Base-by-base conservation (phyloP, 228 moss, liverwort and hornwort species). In the Sphagnum fallax region DNA sequence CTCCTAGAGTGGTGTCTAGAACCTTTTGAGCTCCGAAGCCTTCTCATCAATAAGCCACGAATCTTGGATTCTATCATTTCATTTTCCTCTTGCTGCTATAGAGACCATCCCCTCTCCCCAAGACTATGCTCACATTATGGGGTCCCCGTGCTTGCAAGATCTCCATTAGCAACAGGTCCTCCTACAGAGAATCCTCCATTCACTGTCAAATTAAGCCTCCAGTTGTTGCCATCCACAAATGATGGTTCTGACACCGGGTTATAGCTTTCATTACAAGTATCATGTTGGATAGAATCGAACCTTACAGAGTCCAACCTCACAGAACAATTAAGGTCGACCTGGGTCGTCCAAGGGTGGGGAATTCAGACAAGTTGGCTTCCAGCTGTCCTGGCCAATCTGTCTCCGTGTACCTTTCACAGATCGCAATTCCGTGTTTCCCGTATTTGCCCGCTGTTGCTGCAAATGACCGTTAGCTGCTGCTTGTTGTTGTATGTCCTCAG, bases 61-160 rank as follows among this genome's bases (percentile, higher is more conserved):
- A 96, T 91, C 73, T 91, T 92, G 58, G 90, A 86, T 78, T 96
- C 96, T 0, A 91, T 92, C 32, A 92, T 88, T 51, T 96, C 96
- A 6, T 96, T 92, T 60, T 96, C 96, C 14, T 92, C 89, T 52
- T 92, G 15, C 49, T 49, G 66, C 6, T 4, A 16, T 16, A 52
- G 52, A 67, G 67, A 53, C 53, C 16, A 74, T 69, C 77, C 71
- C 4, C 18, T 47, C 32, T 32, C 32, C 32, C 32, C 32, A 0
- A 32, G 32, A 32, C 32, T 32, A 32, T 32, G 32, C 32, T 32
- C 32, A 32, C 32, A 32, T 32, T 32, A 0, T 32, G 32, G 32
- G 32, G 32, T 32, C 32, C 32, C 32, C 32, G 1, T 32, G 1
- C 32, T 32, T 32, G 32, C 32, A 32, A 32, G 32, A 32, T 32